Evolutionary conservation across 305 asterid species (phyloP).

Genomic region (Striga hermonthica): DNA sequence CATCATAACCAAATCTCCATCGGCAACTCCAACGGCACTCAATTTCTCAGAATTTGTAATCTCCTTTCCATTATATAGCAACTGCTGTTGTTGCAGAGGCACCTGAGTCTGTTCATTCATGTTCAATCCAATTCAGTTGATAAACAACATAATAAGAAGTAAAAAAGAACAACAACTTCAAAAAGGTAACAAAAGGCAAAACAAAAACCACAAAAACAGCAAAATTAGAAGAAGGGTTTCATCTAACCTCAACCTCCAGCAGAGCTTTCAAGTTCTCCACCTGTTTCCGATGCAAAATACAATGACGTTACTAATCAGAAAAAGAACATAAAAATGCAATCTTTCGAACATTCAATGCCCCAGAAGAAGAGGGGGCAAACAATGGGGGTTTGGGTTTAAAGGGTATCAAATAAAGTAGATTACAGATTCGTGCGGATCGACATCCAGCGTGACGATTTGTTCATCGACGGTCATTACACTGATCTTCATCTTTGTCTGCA

Average conservation of each 20-base stretch:
- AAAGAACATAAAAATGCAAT: neutral
- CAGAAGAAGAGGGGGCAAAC: neutral
- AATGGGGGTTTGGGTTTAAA: slow-evolving; percentile 9
- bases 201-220: neutral
- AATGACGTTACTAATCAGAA: slow-evolving; percentile 2
- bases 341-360: slow-evolving; percentile 7
- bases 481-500: slow-evolving; percentile 75
- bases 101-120: slow-evolving; percentile 59
- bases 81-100: slow-evolving; percentile 81
- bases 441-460: slow-evolving; percentile 74
- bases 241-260: slow-evolving; percentile 89
- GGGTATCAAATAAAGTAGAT: slow-evolving; percentile 23
- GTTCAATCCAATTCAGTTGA: slow-evolving; percentile 26
- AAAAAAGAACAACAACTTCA: neutral
- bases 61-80: slow-evolving; percentile 73
- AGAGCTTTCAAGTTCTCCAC: slow-evolving; percentile 96
- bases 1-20: slow-evolving; percentile 95
- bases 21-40: slow-evolving; percentile 66
- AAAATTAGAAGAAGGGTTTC: neutral
- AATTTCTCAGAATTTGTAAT: slow-evolving; percentile 69
- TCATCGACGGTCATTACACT: slow-evolving; percentile 95
- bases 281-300: slow-evolving; percentile 37
- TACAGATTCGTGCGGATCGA: slow-evolving; percentile 95
- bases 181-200: neutral
- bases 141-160: too few relatives aligned